phyloP scores from a whole-genome alignment of 495 filamentous ascomycete genomes.

The Pyronema omphalodes region DNA sequence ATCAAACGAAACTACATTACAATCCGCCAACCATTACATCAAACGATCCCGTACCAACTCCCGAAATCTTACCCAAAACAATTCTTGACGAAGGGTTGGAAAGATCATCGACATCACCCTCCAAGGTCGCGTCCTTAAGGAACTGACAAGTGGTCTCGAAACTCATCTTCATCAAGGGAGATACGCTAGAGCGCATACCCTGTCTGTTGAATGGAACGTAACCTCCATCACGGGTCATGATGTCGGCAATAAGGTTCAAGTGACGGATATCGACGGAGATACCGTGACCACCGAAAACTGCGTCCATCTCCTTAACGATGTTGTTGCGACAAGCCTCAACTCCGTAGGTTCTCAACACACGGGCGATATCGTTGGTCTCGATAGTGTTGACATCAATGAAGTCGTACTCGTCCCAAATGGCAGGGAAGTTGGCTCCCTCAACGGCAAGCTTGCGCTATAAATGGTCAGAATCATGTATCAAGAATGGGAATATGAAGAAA shows the following conservation, averaged over 20 bases:
- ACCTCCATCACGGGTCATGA: slow-evolving; percentile 78
- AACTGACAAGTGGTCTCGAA: slow-evolving; percentile 94
- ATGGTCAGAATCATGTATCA: slow-evolving; percentile 1
- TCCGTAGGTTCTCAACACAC: slow-evolving; percentile 70
- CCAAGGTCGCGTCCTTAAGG: slow-evolving; percentile 74
- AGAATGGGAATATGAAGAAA: background rate
- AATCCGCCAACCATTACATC: slow-evolving; percentile 53
- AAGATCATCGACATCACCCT: slow-evolving; percentile 77
- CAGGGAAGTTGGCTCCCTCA: slow-evolving; percentile 69
- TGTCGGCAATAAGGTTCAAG: slow-evolving; percentile 86
- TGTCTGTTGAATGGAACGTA: slow-evolving; percentile 84
- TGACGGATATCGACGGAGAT: slow-evolving; percentile 88
- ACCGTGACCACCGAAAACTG: slow-evolving; percentile 74
- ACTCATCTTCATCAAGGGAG: slow-evolving; percentile 92
- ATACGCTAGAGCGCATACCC: slow-evolving; percentile 62
- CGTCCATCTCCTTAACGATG: slow-evolving; percentile 72
- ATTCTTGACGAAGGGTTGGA: slow-evolving; percentile 72
- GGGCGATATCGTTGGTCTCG: slow-evolving; percentile 79
- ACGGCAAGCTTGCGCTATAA: slow-evolving; percentile 31
- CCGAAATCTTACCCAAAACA: slow-evolving; percentile 64
- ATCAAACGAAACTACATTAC: background rate
- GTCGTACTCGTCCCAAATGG: slow-evolving; percentile 68
- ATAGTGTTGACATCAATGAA: slow-evolving; percentile 74
- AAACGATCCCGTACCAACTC: slow-evolving; percentile 77
- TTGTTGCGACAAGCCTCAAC: slow-evolving; percentile 77